A percentile compares a stretch with the other conserved stretches of the same genome.
Conservation (phyloP, 2,329 filamentous ascomycete species). For the Talaromyces verruculosus region DNA sequence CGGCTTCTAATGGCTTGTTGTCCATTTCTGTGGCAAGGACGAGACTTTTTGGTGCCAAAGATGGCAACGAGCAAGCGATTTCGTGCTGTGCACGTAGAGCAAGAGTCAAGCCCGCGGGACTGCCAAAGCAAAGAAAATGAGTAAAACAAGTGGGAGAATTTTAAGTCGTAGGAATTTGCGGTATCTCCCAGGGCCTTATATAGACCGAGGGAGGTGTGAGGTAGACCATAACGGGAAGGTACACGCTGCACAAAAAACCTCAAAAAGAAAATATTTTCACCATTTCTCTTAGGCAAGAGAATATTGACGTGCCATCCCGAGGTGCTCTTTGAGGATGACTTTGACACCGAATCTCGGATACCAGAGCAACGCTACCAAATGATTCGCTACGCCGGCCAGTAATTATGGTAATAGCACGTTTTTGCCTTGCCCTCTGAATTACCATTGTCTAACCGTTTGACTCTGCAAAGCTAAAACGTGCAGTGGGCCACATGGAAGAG, state of each 20-base stretch:
- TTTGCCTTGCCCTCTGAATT: neutral
- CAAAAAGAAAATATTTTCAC: conserved; percentile 7
- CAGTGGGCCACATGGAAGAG: conserved; percentile 11
- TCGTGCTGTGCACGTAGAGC: neutral
- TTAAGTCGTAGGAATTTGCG: neutral
- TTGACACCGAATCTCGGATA: neutral
- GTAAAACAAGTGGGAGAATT: neutral
- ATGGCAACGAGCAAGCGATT: neutral
- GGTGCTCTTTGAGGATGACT: neutral
- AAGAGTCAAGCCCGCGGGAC: neutral
- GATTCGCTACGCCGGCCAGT: neutral
- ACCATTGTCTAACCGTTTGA: neutral
- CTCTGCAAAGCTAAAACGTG: neutral
- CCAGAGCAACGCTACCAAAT: neutral
- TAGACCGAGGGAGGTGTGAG: neutral
- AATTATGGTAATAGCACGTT: neutral
- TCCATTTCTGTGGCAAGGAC: neutral
- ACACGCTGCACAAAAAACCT: conserved; percentile 2
- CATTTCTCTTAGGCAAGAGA: neutral
- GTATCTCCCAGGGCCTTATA: neutral
- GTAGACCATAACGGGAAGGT: conserved; percentile 12
- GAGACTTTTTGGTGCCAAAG: neutral
- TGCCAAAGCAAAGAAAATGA: neutral
- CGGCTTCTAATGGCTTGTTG: conserved; percentile 7
- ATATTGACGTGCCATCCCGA: neutral